Base-by-base conservation (phyloP, 331 rosid species). In the Acacia concinna region DNA sequence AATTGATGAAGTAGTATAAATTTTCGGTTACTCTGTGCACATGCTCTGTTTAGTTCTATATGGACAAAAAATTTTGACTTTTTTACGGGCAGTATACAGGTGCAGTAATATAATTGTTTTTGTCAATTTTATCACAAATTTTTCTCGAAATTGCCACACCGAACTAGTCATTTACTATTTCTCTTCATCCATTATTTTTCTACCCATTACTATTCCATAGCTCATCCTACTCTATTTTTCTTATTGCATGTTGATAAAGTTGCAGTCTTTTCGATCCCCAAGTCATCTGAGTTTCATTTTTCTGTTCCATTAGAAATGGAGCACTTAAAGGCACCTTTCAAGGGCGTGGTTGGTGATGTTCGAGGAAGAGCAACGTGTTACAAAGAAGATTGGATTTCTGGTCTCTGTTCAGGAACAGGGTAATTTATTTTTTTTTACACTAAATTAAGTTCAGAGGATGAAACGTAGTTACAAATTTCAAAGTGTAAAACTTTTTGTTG, bases 311-410 rank as follows among this genome's bases (percentile, higher is more conserved):
- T 14, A 68, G 73, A 65, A 60, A 91, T 91, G 98, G 89, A 85
- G 87, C 72, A 57, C 73, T 51, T 90, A 6, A 87, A 72, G 84
- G 23, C 84, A 82, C 93, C 93, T 78, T 88, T 91, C 79, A 85
- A 84, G 64, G 97, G 97, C 41, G 82, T 91, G 65, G 78, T 81
- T 10, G 62, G 63, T 0, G 97, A 94, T 81, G 35, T 91, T 81
- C 71, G 78, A 56, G 91, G 90, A 85, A 88, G 98, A 88, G 77
- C 83, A 6, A n/a, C 71, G 47, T 88, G 86, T 81, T 94, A 94
- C 37, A 87, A 83, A 81, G 90, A 92, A 68, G 97, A 94, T 84
- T 94, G 97, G 97, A 43, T 52, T 78, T 79, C 65, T 46, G 94
- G 91, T 78, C 71, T 88, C 51, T 40, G 65, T 70, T 83, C 97